Evolutionary conservation across 2,329 filamentous ascomycete species (phyloP), one percentile per base, ranked within the genome.

Genomic region (Colletotrichum phormii): DNA sequence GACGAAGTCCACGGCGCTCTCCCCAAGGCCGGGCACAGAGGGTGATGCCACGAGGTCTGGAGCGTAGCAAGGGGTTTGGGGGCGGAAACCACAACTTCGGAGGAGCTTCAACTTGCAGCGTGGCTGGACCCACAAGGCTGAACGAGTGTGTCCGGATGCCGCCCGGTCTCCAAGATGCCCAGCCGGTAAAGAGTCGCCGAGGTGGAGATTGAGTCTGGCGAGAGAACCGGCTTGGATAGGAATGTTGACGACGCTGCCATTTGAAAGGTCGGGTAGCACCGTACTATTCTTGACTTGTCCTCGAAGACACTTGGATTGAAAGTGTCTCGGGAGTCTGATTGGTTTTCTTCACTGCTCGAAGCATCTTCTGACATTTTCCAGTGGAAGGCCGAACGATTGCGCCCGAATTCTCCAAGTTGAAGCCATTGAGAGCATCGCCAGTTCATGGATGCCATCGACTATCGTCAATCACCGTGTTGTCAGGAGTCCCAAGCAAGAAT

Each of bases 101-200:
- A 49, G 57, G 26, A 58, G 26, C 18, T 58, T 26, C 46, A 29
- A 5, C 57, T 29, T 37, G 58, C 51, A 13, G 42, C 26, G 46
- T 54, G 60, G 55, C 29, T 24, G 67, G 71, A 65, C 66, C 71
- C 71, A 73, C 71, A 73, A 71, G 71, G 71, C 71, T 73, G 71
- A 73, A 42, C 9, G 26, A 24, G 29, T 46, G 18, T 24, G 46
- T 35, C 60, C 35, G 55, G 12, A 54, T 15, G 54, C 53, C 67
- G 59, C 64, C 37, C 71, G 46, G 46, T 29, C 7, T 22, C 58
- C 13, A 57, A 60, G 60, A 64, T 64, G 70, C 70, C 65, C 65
- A 72, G 70, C 70, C 60, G 70, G 70, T 58, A 63, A 66, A 37
- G 22, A 46, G 54, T 46, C 53, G 70, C 66, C 70, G 55, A 65